phyloP scores from a whole-genome alignment of 345 rosid species.

The Lumnitzera racemosa region DNA sequence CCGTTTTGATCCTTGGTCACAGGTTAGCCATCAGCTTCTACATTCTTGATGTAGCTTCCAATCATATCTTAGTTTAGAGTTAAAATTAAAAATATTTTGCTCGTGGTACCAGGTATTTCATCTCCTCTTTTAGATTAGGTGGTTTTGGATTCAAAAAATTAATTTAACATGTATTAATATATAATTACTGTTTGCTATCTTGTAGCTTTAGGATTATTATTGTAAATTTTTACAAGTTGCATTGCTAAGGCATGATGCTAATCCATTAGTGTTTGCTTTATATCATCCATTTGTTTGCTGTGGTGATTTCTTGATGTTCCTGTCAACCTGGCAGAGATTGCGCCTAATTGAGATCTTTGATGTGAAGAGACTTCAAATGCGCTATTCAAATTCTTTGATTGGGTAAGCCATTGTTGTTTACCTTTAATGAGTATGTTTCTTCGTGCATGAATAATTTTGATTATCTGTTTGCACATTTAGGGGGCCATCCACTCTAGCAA shows the following conservation, averaged over 20 bases:
- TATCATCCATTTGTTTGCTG: too few species aligned
- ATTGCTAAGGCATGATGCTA: too few species aligned
- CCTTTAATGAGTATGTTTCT: neutral
- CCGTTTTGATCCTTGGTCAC: slow-evolving; percentile 98
- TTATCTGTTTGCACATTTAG: slow-evolving; percentile 24
- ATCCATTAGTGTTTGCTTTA: too few species aligned
- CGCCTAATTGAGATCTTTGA: slow-evolving; percentile 89
- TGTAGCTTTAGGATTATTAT: too few species aligned
- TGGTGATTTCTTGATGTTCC: slow-evolving; percentile 4
- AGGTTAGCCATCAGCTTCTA: slow-evolving; percentile 30
- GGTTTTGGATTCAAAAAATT: too few species aligned
- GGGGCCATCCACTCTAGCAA: slow-evolving; percentile 80
- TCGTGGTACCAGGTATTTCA: too few species aligned
- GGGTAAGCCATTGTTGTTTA: slow-evolving; percentile 48
- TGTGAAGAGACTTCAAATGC: slow-evolving; percentile 91
- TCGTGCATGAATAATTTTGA: neutral
- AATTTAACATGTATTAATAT: too few species aligned
- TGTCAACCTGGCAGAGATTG: slow-evolving; percentile 51
- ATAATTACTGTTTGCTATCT: too few species aligned
- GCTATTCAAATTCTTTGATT: slow-evolving; percentile 66
- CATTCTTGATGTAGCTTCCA: neutral
- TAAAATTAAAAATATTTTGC: too few species aligned
- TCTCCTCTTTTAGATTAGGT: too few species aligned
- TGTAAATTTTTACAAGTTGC: too few species aligned
- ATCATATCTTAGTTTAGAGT: too few species aligned